Evolutionary conservation across 2,329 filamentous ascomycete species (phyloP).

Genomic region (Pseudophaeomoniella oleicola): DNA sequence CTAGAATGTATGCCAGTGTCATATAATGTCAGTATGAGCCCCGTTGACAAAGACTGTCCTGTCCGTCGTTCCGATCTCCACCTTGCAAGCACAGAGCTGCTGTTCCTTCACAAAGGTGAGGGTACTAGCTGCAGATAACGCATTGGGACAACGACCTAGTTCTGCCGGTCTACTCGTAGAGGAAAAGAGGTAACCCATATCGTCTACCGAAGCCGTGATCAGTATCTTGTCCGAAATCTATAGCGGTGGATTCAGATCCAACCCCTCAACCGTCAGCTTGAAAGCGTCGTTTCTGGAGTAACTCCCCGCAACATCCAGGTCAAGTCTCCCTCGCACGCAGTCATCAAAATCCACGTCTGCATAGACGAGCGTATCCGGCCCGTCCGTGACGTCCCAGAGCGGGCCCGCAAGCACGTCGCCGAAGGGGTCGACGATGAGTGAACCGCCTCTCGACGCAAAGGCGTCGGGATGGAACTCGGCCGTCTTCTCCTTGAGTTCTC

Average conservation of each 20-base stretch:
- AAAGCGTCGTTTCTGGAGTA: slow-evolving; percentile 64
- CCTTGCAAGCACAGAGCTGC: no score
- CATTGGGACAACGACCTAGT: no score
- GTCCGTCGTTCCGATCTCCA: no score
- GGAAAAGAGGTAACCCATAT: no score
- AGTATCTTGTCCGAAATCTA: slow-evolving; percentile 12
- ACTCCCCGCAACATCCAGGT: slow-evolving; percentile 71
- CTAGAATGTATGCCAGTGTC: no score
- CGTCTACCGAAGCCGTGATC: no score
- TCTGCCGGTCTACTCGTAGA: no score
- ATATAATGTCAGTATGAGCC: no score
- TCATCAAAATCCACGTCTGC: slow-evolving; percentile 77
- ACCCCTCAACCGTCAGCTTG: slow-evolving; percentile 42
- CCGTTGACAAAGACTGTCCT: no score
- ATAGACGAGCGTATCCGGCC: slow-evolving; percentile 44
- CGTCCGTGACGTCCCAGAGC: slow-evolving; percentile 49
- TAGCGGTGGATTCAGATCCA: slow-evolving; percentile 46
- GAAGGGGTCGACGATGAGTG: slow-evolving; percentile 63
- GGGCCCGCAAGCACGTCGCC: slow-evolving; percentile 71
- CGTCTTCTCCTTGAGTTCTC: background rate
- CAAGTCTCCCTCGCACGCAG: slow-evolving; percentile 65
- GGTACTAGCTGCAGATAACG: no score
- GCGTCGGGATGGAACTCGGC: slow-evolving; percentile 19
- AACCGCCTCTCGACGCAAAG: slow-evolving; percentile 62
- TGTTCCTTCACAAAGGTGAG: no score